Evolutionary conservation across 257 asterid species (phyloP).

Genomic region (Lantana camara): DNA sequence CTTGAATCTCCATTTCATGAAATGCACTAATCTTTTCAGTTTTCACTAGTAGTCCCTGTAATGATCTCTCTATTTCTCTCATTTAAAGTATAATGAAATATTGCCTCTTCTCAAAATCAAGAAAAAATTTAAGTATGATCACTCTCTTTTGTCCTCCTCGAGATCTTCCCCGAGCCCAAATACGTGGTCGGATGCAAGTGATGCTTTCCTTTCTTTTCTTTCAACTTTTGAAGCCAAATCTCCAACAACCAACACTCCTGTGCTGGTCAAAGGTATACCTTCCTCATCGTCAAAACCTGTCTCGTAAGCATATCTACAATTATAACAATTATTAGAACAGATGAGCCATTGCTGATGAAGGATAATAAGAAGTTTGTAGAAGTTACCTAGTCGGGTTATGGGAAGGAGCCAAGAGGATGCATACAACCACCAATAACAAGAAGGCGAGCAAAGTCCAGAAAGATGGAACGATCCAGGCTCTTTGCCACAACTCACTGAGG

Average conservation of each 20-base stretch:
- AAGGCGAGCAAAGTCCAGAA: conserved; percentile 35
- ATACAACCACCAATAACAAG: neutral
- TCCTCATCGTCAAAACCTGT: conserved; percentile 93
- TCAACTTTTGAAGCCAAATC: conserved; percentile 64
- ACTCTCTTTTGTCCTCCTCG: conserved; percentile 70
- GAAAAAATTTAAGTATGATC: neutral
- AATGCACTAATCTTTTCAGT: neutral
- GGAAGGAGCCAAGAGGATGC: conserved; percentile 1
- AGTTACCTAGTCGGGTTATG: neutral
- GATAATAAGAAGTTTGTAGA: no score
- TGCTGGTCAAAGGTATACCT: conserved; percentile 70
- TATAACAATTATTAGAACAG: no score
- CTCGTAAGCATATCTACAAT: conserved; percentile 80
- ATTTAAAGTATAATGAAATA: no score
- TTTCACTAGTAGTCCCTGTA: no score
- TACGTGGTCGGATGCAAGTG: conserved; percentile 67
- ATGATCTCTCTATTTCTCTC: no score
- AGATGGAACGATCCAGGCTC: conserved; percentile 52
- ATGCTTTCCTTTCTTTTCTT: conserved; percentile 52
- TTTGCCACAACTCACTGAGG: conserved; percentile 46
- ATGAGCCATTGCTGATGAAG: no score
- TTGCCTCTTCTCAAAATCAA: no score
- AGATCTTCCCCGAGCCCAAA: conserved; percentile 52
- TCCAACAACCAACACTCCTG: conserved; percentile 64
- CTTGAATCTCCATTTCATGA: neutral